A percentile compares a stretch with the other conserved stretches of the same genome.
These are phyloP conservation scores for Plasmodium reichenowi DNA, from an alignment of 169 alveolate genomes.

Conservation along the genomic window DNA sequence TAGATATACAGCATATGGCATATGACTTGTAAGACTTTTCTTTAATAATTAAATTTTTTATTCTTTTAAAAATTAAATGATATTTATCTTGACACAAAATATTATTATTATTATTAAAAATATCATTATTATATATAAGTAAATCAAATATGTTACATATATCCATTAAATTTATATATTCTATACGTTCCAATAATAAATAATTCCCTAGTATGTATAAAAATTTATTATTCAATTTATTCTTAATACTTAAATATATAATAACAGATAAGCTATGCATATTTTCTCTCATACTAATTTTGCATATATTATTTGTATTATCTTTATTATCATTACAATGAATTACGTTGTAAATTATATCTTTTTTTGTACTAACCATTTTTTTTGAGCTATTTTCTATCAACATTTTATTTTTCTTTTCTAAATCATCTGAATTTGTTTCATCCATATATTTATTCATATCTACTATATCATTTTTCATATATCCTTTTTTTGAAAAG, in stretches of 20 bases:
- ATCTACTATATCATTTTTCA: not conserved
- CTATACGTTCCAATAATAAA: constrained; percentile 32
- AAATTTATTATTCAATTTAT: constrained; percentile 32
- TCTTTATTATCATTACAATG: not conserved
- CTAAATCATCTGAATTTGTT: not conserved
- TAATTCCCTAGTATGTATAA: constrained; percentile 38
- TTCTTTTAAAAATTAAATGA: constrained; percentile 23
- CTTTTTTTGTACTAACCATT: not conserved
- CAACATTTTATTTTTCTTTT: not conserved
- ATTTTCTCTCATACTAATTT: constrained; percentile 19
- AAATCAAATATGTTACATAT: constrained; percentile 67
- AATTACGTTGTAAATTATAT: constrained; percentile 1
- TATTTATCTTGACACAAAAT: not conserved
- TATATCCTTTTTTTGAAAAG: not conserved
- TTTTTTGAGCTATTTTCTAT: not conserved
- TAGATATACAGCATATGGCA: constrained; percentile 59
- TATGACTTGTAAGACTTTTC: constrained; percentile 25
- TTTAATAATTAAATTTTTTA: constrained; percentile 32
- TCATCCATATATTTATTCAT: not conserved
- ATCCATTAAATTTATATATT: constrained; percentile 62
- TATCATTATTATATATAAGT: constrained; percentile 12
- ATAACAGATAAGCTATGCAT: constrained; percentile 53
- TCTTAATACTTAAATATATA: constrained; percentile 38
- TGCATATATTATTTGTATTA: constrained; percentile 23
- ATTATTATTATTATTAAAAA: too few species aligned